Percentiles rank a stretch among this genome's conserved stretches.
These are phyloP conservation scores for Babesia microti DNA, from an alignment of 169 alveolate genomes.

Conservation along the genomic window DNA sequence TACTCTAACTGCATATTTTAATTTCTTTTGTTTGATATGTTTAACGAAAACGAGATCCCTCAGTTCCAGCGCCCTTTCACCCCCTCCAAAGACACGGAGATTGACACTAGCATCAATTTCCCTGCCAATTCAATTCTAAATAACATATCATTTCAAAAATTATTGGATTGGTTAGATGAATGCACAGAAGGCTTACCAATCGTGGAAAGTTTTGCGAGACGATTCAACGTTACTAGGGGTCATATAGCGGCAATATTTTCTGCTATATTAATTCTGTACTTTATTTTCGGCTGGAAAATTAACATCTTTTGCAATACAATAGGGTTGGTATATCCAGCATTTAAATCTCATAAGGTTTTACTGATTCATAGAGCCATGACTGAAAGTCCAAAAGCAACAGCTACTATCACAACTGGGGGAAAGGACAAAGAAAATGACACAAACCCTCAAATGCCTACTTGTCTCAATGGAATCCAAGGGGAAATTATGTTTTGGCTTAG, in stretches of 20 bases:
- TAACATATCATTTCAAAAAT: slow-evolving; percentile 6
- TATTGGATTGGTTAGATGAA: slow-evolving; percentile 21
- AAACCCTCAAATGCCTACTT: slow-evolving; percentile 7
- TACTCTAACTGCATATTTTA: too few species aligned
- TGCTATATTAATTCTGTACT: slow-evolving; percentile 4
- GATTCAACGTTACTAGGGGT: slow-evolving; percentile 29
- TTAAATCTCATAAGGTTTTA: slow-evolving; percentile 40
- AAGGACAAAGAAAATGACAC: not conserved
- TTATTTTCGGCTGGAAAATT: slow-evolving; percentile 13
- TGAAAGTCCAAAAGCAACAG: not conserved
- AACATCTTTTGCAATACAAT: slow-evolving; percentile 32
- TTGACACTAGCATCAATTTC: too few species aligned
- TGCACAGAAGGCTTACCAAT: slow-evolving; percentile 31
- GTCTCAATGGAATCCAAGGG: slow-evolving; percentile 5
- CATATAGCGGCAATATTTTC: slow-evolving; percentile 1
- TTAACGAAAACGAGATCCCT: too few species aligned
- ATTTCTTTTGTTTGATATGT: too few species aligned
- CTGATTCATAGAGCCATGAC: slow-evolving; percentile 1
- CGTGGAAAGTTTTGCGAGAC: slow-evolving; percentile 6
- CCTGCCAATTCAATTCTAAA: too few species aligned
- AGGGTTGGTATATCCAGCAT: slow-evolving; percentile 42
- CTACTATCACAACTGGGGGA: not conserved
- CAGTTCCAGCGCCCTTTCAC: too few species aligned
- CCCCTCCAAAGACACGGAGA: too few species aligned
- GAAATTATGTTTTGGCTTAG: slow-evolving; percentile 39